These are phyloP conservation scores for Pisolithus tinctorius DNA, from an alignment of 768 basidiomycete genomes.

Conservation along the genomic window DNA sequence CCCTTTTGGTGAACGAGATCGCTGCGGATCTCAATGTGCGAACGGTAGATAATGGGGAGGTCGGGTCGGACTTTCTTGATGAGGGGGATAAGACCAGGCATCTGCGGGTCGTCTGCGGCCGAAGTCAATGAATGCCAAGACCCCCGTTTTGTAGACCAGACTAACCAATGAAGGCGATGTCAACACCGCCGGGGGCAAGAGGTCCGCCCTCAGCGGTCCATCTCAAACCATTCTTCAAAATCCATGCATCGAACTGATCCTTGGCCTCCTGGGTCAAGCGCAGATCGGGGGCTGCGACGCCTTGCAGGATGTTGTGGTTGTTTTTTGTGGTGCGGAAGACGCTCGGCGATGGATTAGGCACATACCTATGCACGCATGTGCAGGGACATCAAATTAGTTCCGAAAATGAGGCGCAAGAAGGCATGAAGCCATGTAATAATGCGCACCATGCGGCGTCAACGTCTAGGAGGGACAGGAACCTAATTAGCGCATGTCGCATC, in stretches of 20 bases:
- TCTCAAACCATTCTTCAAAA: slow-evolving; percentile 78
- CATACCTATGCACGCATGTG: slow-evolving; percentile 48
- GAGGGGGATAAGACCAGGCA: slow-evolving; percentile 90
- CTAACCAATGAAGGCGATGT: slow-evolving; percentile 83
- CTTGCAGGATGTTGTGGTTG: slow-evolving; percentile 95
- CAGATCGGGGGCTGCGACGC: slow-evolving; percentile 73
- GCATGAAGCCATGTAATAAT: slow-evolving; percentile 3
- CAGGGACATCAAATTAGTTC: slow-evolving; percentile 6
- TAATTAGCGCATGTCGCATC: slow-evolving; percentile 93
- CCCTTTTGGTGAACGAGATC: slow-evolving; percentile 77
- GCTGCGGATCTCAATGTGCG: slow-evolving; percentile 90
- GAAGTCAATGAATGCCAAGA: slow-evolving; percentile 3
- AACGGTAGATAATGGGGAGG: slow-evolving; percentile 87
- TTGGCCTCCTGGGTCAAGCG: slow-evolving; percentile 76
- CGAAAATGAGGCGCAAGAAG: background rate
- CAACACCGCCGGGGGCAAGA: slow-evolving; percentile 72
- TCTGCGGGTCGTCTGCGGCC: slow-evolving; percentile 74
- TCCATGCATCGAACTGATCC: slow-evolving; percentile 81
- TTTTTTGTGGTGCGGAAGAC: slow-evolving; percentile 93
- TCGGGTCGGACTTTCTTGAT: slow-evolving; percentile 82
- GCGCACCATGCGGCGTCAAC: slow-evolving; percentile 80
- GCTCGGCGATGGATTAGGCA: slow-evolving; percentile 80
- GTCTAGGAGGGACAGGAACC: slow-evolving; percentile 74
- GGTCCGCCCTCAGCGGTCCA: slow-evolving; percentile 88
- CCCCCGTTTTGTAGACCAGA: background rate